These are phyloP conservation scores for Arthroderma uncinatum DNA, from an alignment of 2,329 filamentous ascomycete species.

Conservation along the genomic window DNA sequence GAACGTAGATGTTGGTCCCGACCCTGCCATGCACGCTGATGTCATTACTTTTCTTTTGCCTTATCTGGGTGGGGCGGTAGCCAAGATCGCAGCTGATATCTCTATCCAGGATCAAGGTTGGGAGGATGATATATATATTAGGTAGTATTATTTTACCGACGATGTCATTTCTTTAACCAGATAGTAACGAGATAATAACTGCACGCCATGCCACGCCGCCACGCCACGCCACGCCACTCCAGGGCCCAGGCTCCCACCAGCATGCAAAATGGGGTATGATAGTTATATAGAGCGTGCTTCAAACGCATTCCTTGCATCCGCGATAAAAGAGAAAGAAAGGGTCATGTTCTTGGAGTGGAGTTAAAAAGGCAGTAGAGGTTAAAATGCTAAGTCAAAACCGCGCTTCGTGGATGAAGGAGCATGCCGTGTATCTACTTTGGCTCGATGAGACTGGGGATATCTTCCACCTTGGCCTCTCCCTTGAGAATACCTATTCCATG, in stretches of 20 bases:
- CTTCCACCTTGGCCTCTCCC: slow-evolving; percentile 63
- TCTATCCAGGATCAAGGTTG: too few species aligned
- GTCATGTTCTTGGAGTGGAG: not conserved
- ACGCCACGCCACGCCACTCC: not conserved
- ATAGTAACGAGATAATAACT: not conserved
- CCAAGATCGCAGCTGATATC: not conserved
- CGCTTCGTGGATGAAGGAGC: not conserved
- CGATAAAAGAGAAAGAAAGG: not conserved
- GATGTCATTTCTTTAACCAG: not conserved
- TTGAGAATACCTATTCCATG: slow-evolving; percentile 54
- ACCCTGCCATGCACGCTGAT: not conserved
- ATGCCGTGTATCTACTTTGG: slow-evolving; percentile 23
- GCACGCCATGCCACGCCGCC: not conserved
- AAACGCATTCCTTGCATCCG: not conserved
- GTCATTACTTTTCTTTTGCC: not conserved
- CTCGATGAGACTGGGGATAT: slow-evolving; percentile 62
- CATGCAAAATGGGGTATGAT: not conserved
- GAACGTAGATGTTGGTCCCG: not conserved
- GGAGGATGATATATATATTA: too few species aligned
- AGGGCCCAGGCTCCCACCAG: not conserved
- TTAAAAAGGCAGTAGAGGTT: not conserved
- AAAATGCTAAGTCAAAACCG: not conserved
- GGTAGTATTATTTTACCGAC: too few species aligned
- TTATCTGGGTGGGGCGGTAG: not conserved
- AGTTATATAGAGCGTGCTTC: not conserved